Conservation (phyloP, 2,329 filamentous ascomycete genomes). For the Fusarium verrucosum region DNA sequence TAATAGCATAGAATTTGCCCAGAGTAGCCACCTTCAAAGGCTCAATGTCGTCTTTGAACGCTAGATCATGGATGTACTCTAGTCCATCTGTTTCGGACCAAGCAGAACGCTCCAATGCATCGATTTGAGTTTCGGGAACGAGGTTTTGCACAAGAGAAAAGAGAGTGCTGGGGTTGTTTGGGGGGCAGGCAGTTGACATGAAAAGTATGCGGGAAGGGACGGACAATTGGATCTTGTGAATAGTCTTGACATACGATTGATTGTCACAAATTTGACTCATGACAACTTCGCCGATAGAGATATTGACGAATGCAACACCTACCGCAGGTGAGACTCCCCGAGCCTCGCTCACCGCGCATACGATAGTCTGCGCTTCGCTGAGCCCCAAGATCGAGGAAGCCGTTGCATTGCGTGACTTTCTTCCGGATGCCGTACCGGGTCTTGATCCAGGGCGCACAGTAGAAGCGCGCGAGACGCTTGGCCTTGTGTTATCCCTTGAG, state of each 20-base stretch:
- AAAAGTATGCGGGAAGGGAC: constrained; percentile 83
- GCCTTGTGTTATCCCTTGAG: constrained; percentile 26
- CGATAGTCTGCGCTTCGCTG: constrained; percentile 71
- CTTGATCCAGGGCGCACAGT: constrained; percentile 40
- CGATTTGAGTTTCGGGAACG: constrained; percentile 46
- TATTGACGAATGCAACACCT: constrained; percentile 86
- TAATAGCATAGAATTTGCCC: constrained; percentile 87
- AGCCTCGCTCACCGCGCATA: constrained; percentile 90
- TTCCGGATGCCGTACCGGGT: constrained; percentile 55
- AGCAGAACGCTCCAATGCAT: constrained; percentile 75
- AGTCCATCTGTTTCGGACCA: constrained; percentile 84
- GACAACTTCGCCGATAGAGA: constrained; percentile 83
- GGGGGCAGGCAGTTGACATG: constrained; percentile 71
- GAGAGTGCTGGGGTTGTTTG: constrained; percentile 76
- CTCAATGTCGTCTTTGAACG: constrained; percentile 81
- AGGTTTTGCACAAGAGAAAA: constrained; percentile 75
- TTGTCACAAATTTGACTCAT: constrained; percentile 93
- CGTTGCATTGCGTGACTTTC: constrained; percentile 55
- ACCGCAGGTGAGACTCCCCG: constrained; percentile 87
- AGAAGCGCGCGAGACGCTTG: constrained; percentile 32
- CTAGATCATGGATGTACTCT: constrained; percentile 81
- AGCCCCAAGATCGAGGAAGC: constrained; percentile 54
- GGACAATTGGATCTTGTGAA: constrained; percentile 86
- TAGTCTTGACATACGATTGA: constrained; percentile 87
- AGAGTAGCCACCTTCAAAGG: constrained; percentile 80